These are phyloP conservation scores for Cladosporium colombiae DNA, from an alignment of 2,329 filamentous ascomycete genomes.

Conservation along the genomic window DNA sequence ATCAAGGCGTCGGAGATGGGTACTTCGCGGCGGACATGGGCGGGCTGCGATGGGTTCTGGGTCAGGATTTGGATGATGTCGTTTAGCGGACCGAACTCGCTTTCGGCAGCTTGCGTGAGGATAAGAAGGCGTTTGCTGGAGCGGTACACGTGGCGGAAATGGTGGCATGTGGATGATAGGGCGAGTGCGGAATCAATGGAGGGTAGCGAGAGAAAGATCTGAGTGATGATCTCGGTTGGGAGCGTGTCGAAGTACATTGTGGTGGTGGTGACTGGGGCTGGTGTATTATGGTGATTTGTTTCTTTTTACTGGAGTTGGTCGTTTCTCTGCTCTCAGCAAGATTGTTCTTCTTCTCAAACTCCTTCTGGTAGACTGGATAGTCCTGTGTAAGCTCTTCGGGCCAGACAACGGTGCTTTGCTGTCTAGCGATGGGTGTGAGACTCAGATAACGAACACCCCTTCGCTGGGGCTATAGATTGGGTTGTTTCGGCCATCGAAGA, in stretches of 20 bases:
- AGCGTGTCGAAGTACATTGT: conserved; percentile 57
- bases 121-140: conserved; percentile 57
- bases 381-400: conserved; percentile 4
- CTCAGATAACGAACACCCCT: conserved; percentile 53
- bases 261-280: conserved; percentile 27
- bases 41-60: conserved; percentile 60
- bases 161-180: conserved; percentile 56
- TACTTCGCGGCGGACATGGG: conserved; percentile 54
- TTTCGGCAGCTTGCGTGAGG: conserved; percentile 54
- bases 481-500: conserved; percentile 30
- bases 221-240: conserved; percentile 59
- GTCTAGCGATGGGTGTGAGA: not conserved
- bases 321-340: conserved; percentile 12
- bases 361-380: not conserved
- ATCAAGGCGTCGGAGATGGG: conserved; percentile 58
- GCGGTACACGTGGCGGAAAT: conserved; percentile 54
- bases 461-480: conserved; percentile 54
- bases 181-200: conserved; percentile 56
- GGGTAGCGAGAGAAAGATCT: conserved; percentile 56
- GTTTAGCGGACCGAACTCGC: conserved; percentile 59
- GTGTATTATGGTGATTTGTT: conserved; percentile 5
- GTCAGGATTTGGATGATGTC: conserved; percentile 62
- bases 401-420: conserved; percentile 16
- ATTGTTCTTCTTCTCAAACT: conserved; percentile 10
- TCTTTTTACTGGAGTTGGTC: not conserved